These are phyloP conservation scores for Byssochlamys sp. DNA, from an alignment of 2,329 filamentous ascomycete genomes.

Conservation along the genomic window DNA sequence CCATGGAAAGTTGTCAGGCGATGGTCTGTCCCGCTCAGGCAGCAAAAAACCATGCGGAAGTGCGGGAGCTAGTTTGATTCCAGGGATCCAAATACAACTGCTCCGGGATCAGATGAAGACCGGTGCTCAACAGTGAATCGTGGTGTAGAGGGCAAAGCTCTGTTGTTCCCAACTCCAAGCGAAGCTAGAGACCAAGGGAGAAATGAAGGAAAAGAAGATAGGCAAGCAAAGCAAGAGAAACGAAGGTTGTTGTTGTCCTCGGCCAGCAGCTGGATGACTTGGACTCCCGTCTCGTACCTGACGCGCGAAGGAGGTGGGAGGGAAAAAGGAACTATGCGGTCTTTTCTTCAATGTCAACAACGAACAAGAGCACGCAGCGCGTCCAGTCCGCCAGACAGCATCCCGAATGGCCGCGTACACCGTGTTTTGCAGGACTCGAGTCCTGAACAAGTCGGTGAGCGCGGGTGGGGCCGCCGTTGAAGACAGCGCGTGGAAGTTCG, in stretches of 20 bases:
- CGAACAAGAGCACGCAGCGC: neutral
- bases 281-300: neutral
- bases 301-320: neutral
- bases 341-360: neutral
- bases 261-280: neutral
- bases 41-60: neutral
- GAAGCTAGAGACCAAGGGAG: neutral
- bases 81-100: neutral
- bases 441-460: neutral
- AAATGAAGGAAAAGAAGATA: neutral
- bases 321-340: neutral
- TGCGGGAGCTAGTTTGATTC: neutral
- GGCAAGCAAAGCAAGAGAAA: neutral
- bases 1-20: neutral
- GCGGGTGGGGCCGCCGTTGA: neutral
- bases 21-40: neutral
- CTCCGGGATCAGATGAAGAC: neutral
- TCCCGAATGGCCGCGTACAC: neutral
- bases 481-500: neutral
- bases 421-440: neutral
- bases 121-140: neutral
- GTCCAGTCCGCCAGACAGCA: neutral
- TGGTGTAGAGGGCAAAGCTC: neutral
- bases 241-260: neutral
- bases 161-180: neutral